Percentiles rank a stretch among this genome's conserved stretches.
phyloP scores from a whole-genome alignment of 1,284 basidiomycete genomes.

The Xerocomus minutiporus region DNA sequence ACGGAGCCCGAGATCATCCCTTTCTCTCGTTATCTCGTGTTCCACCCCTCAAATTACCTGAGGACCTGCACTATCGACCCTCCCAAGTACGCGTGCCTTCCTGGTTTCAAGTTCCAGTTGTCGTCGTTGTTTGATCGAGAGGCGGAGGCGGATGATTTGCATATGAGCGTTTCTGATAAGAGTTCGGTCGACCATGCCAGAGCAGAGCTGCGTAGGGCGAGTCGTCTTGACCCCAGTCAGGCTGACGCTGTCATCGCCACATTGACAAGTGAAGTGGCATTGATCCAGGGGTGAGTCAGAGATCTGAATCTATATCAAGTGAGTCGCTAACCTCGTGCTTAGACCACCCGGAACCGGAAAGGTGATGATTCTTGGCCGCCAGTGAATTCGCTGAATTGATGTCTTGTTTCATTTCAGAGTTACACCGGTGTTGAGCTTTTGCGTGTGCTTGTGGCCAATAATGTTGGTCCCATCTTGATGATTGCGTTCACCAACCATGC shows the following conservation, averaged over 20 bases:
- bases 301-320: not conserved
- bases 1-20: conserved; percentile 50
- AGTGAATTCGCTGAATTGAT: not conserved
- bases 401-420: conserved; percentile 37
- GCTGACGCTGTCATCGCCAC: conserved; percentile 61
- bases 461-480: conserved; percentile 54
- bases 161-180: conserved; percentile 18
- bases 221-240: conserved; percentile 61
- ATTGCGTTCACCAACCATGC: conserved; percentile 77
- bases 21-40: conserved; percentile 49
- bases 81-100: conserved; percentile 45
- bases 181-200: conserved; percentile 36
- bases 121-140: conserved; percentile 36
- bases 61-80: conserved; percentile 37
- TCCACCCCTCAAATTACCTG: conserved; percentile 34
- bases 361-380: conserved; percentile 31
- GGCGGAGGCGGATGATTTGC: conserved; percentile 19
- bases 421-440: conserved; percentile 65
- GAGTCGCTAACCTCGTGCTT: conserved; percentile 2
- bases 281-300: conserved; percentile 63
- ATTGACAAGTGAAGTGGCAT: conserved; percentile 52
- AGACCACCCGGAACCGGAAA: conserved; percentile 77
- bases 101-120: conserved; percentile 49
- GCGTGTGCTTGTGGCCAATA: conserved; percentile 53
- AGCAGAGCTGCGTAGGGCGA: conserved; percentile 38